Base-by-base conservation (phyloP, 352 stramenopile species). In the Globisporangium iwayamae region DNA sequence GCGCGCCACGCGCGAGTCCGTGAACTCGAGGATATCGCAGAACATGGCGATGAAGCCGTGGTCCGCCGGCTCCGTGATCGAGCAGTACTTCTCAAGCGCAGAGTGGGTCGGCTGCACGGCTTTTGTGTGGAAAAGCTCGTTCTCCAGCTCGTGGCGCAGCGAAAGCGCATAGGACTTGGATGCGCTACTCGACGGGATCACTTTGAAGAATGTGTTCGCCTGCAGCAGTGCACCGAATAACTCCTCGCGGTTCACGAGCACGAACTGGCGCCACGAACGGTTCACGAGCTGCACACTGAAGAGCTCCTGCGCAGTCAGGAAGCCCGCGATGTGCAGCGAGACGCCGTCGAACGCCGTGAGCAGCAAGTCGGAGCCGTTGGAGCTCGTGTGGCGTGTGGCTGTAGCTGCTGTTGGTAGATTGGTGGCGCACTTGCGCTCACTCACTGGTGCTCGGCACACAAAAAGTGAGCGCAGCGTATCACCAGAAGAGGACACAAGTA, bases 1-100 rank as follows among this genome's bases (percentile, higher is more conserved):
- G 2, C 74, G 71, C 10, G 73, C 83, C 32, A 93, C 76, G 39
- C 64, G 66, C 4, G 73, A 68, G 41, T 93, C 75, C 1, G 62
- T 71, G 54, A 93, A 91, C 70, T 88, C 73, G 53, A 90, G 65
- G 32, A 93, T 80, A 46, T 91, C 80, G 56, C 82, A 89, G 47
- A 91, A 91, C 78, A 91, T 90, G 59, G 77, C 84, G 18, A 93
- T 70, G 53, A 93, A 90, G 25, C 79, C 81, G 56, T 89, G 73
- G 39, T 88, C 66, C 1, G 38, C 38, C 0, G 73, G 71, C 28
- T 85, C 71, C 6, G 72, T 83, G 32, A 60, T 56, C 1, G 64
- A 66, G 54, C 78, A 89, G 65, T 85, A 91, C 14, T 75, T 57
- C 52, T 91, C 81, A 14, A 93, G 62, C 13, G 77, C 75, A 2